These are phyloP conservation scores for Thelonectria blattea DNA, from an alignment of 2,329 filamentous ascomycete genomes.

Conservation along the genomic window DNA sequence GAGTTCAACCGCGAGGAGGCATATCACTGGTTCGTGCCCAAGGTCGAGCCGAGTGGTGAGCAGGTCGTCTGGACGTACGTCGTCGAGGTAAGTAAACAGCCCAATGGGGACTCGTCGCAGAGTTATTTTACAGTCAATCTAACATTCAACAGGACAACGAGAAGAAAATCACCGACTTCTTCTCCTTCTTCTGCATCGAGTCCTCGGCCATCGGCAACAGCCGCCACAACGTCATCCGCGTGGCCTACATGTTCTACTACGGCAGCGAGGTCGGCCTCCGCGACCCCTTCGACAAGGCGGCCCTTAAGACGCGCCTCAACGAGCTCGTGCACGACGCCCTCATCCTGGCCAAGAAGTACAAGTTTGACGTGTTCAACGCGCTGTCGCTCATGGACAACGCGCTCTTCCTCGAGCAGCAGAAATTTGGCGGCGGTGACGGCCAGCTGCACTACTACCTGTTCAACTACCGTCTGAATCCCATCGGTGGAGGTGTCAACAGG, in stretches of 20 bases:
- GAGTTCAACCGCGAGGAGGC: constrained; percentile 82
- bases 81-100: constrained; percentile 66
- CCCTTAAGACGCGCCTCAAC: constrained; percentile 81
- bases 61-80: constrained; percentile 95
- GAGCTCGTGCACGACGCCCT: constrained; percentile 82
- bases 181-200: constrained; percentile 95
- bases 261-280: constrained; percentile 79
- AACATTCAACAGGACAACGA: constrained; percentile 55
- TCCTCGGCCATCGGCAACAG: constrained; percentile 86
- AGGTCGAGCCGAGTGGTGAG: constrained; percentile 62
- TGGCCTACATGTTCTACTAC: constrained; percentile 98
- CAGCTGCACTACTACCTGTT: constrained; percentile 97
- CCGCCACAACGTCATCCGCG: constrained; percentile 80
- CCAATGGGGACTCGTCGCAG: too few relatives aligned
- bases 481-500: constrained; percentile 82
- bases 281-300: constrained; percentile 57
- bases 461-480: constrained; percentile 90
- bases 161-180: constrained; percentile 90
- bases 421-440: constrained; percentile 93
- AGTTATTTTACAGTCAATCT: too few relatives aligned
- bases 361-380: constrained; percentile 97
- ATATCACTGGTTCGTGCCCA: constrained; percentile 84
- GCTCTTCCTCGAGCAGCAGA: constrained; percentile 90
- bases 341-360: constrained; percentile 80
- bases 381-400: constrained; percentile 93